Conservation (phyloP, 129 eudicot species). For the Logfia minima region DNA sequence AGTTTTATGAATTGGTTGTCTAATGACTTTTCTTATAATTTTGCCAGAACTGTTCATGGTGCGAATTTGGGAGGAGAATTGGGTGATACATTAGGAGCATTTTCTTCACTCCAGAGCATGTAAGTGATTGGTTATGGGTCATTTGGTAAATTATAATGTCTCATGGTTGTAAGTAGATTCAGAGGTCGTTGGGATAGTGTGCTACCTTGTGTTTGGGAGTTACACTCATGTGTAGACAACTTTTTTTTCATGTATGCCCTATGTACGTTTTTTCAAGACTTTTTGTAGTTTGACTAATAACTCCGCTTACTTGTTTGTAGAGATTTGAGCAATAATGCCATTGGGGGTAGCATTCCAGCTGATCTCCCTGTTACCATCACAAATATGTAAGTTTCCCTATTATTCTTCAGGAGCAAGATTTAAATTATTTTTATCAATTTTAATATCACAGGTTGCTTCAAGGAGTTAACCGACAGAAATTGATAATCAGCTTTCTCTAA, state of each 20-base stretch:
- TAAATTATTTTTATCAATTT: not conserved
- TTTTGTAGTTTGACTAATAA: conserved; percentile 16
- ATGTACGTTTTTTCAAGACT: not conserved
- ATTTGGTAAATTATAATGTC: not conserved
- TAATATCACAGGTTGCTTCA: not conserved
- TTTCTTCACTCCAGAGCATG: conserved; percentile 74
- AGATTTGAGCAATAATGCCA: conserved; percentile 67
- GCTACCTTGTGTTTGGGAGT: not conserved
- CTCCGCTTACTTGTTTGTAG: conserved; percentile 43
- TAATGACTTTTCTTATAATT: not conserved
- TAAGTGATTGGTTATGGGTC: conserved; percentile 35
- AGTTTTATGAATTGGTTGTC: not conserved
- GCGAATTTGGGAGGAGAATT: conserved; percentile 88
- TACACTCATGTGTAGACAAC: not conserved
- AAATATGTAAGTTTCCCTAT: conserved; percentile 53
- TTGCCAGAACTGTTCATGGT: conserved; percentile 58
- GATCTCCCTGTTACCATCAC: conserved; percentile 61
- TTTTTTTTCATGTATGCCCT: no score
- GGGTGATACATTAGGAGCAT: conserved; percentile 69
- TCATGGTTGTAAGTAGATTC: no score
- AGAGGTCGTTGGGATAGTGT: no score
- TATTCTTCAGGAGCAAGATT: not conserved
- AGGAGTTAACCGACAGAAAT: not conserved
- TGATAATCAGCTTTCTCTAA: not conserved
- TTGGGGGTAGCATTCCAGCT: conserved; percentile 78